Percentiles rank a stretch among this genome's conserved stretches.
These are phyloP conservation scores for Fusarium sp. DNA, from an alignment of 2,329 filamentous ascomycete species.

Conservation along the genomic window DNA sequence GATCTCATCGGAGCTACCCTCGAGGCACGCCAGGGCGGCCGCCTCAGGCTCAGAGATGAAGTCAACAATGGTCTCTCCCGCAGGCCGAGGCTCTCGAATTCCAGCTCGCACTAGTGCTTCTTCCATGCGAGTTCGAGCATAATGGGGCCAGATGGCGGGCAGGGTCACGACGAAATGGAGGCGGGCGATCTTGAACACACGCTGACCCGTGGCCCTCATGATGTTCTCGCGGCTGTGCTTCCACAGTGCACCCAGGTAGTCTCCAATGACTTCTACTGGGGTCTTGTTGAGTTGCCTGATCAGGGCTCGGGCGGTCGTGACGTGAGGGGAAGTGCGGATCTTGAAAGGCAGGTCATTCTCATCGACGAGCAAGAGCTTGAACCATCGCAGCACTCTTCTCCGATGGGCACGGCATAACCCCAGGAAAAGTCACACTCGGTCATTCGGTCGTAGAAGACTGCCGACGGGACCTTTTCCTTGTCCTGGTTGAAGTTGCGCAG, in stretches of 20 bases:
- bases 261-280: conserved; percentile 46
- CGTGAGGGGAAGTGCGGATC: conserved; percentile 39
- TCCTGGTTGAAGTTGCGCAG: conserved; percentile 41
- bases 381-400: conserved; percentile 51
- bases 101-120: conserved; percentile 51
- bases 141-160: conserved; percentile 60
- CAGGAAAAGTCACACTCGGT: conserved; percentile 31
- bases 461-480: conserved; percentile 49
- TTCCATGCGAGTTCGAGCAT: conserved; percentile 53
- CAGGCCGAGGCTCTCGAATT: conserved; percentile 45
- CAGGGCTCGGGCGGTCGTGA: conserved; percentile 23
- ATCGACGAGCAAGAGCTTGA: conserved; percentile 57
- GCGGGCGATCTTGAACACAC: conserved; percentile 36
- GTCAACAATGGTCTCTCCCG: conserved; percentile 47
- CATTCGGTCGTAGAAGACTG: conserved; percentile 37
- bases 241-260: conserved; percentile 53
- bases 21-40: conserved; percentile 54
- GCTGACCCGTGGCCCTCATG: conserved; percentile 33
- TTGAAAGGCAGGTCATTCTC: conserved; percentile 47
- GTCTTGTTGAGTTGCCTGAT: conserved; percentile 36
- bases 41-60: conserved; percentile 61
- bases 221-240: conserved; percentile 45
- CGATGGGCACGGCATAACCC: conserved; percentile 48
- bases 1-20: conserved; percentile 40
- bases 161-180: conserved; percentile 57